These are phyloP conservation scores for Lablab purpureus DNA, from an alignment of 306 rosid genomes.

Conservation along the genomic window DNA sequence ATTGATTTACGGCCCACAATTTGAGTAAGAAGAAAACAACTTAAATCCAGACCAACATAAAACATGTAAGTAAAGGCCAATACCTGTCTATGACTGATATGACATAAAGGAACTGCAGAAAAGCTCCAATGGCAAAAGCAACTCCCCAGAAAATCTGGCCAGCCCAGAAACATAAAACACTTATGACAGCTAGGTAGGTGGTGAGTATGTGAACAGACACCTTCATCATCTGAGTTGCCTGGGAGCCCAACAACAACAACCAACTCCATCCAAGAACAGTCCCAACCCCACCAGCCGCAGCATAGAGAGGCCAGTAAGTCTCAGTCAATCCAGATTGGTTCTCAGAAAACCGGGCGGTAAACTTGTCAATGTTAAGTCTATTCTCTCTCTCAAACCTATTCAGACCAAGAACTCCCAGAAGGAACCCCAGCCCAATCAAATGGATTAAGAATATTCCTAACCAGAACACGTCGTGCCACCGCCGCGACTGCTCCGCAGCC, in stretches of 20 bases:
- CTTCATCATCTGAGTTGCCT: conserved; percentile 86
- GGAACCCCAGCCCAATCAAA: conserved; percentile 69
- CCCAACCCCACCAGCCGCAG: conserved; percentile 94
- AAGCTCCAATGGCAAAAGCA: conserved; percentile 83
- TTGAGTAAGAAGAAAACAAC: background rate
- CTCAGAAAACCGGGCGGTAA: conserved; percentile 51
- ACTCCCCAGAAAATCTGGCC: conserved; percentile 86
- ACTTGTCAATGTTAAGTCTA: conserved; percentile 79
- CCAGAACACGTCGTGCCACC: conserved; percentile 96
- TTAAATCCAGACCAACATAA: conserved; percentile 15
- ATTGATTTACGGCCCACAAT: background rate
- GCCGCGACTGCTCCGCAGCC: conserved; percentile 65
- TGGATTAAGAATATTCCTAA: conserved; percentile 75
- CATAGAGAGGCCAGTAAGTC: conserved; percentile 90
- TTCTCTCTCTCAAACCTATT: conserved; percentile 73
- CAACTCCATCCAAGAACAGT: conserved; percentile 84
- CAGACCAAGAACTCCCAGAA: conserved; percentile 70
- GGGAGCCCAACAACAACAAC: conserved; percentile 83
- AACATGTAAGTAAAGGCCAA: conserved; percentile 11
- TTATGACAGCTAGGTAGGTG: conserved; percentile 90
- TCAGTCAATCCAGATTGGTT: conserved; percentile 71
- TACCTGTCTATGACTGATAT: conserved; percentile 92
- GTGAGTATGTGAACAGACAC: conserved; percentile 87
- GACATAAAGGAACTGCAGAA: conserved; percentile 87
- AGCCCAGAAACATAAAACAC: conserved; percentile 96